Evolutionary conservation across 345 rosid species (phyloP), one percentile per base, ranked within the genome.

Genomic region (Hirschfeldia incana): DNA sequence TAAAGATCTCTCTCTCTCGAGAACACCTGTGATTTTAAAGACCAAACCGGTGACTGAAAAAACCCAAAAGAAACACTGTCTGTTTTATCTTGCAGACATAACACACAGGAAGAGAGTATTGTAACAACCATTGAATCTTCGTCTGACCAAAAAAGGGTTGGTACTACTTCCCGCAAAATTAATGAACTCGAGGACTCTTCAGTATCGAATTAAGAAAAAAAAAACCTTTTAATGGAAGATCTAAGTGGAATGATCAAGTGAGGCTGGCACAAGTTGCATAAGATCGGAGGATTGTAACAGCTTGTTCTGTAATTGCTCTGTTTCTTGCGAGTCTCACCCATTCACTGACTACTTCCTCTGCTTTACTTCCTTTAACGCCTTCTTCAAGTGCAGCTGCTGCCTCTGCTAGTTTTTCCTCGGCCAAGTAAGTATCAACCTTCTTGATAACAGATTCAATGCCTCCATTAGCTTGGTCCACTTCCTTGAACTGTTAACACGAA

Each of bases 191-290:
- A 42, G 63, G 63, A 78, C 27, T 37, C 58, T 34, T 12, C 1
- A 70, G 65, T 39, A 71, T 78, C 72, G 6, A 69, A 49, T 60
- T 51, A n/a, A 51, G 4, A 17, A 13, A 42, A 10, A 5, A 29
- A 15, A 64, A 32, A 78, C 73, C 37, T 29, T 77, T 72, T 17
- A 15, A 77, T 63, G 70, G 70, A 70, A 62, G 76, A 51, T 27
- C 34, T 2, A 21, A 13, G 67, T 16, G 15, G 67, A 42, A 30
- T 30, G 36, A 61, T 85, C 46, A 53, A 53, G 60, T 53, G 60
- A 53, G 60, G 60, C 60, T 53, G 60, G 60, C 60, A 16, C 60
- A 53, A 53, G 60, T 53, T 16, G 60, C 60, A 53, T 53, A 53
- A 16, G 60, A 53, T 16, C 27, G 60, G 27, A 53, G 60, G 16